Base-by-base conservation (phyloP, 2,329 filamentous ascomycete genomes). In the Truncatella angustata region DNA sequence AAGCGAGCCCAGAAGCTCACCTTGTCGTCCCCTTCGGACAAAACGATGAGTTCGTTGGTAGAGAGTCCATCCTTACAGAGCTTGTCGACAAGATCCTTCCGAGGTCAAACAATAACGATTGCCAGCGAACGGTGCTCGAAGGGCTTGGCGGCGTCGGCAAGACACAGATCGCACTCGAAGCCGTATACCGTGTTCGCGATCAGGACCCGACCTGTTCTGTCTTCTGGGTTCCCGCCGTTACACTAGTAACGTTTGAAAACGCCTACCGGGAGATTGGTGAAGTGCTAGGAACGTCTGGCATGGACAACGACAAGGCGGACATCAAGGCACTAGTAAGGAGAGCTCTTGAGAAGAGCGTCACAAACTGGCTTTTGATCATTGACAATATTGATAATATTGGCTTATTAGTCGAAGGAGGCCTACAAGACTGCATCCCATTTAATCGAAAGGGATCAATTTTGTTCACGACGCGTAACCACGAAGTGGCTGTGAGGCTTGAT, bases 331-430 rank as follows among this genome's bases (percentile, higher is more conserved):
- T 73, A 2, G 67, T 77, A 4, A 70, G 70, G 35, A 36, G 36
- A 4, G 58, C 57, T 10, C 53, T 77, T 2, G 67, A 60, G 49
- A 49, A 54, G 5, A 53, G 34, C 12, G 52, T 35, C 2, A 61
- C 63, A 2, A 51, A 54, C 2, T 77, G 72, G 74, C 60, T 77
- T 2, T 50, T 77, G 35, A 60, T 78, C 37, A 49, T 77, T n/a
- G 73, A 78, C 50, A 77, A 75, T 48, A 70, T 69, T 11, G 72
- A 77, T 50, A 70, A 77, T 51, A 44, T 45, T 4, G 52, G 66
- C 1, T 51, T 21, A 18, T 14, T 35, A 7, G 16, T 9, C 7
- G 16, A n/a, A 10, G 16, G 18, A n/a, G 12, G 20, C 5, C 16
- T 47, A 5, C 18, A n/a, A 20, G 18, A 21, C 16, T 35, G 9